Evolutionary conservation across 164 flowering plant genomes (phyloP).

Genomic region (Vitis labrusca): DNA sequence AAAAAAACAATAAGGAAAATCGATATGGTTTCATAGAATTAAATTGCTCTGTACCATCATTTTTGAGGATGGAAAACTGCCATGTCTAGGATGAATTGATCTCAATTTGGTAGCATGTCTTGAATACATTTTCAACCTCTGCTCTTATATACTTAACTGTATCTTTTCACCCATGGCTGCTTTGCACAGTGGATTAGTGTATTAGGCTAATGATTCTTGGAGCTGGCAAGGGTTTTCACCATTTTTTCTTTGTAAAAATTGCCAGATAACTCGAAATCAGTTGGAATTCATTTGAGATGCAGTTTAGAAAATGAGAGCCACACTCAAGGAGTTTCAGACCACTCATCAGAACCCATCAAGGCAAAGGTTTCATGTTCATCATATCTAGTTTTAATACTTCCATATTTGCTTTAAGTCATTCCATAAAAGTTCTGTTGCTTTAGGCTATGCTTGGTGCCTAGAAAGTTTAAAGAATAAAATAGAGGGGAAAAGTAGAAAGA

Average conservation of each 20-base stretch:
- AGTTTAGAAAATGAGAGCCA: constrained; percentile 46
- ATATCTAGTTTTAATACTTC: neutral
- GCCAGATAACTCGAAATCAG: constrained; percentile 35
- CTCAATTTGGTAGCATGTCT: too few species aligned
- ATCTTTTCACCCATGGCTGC: neutral
- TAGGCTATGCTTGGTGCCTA: too few species aligned
- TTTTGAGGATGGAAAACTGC: too few species aligned
- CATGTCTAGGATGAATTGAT: too few species aligned
- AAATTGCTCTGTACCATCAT: too few species aligned
- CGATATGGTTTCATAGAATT: too few species aligned
- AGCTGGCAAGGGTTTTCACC: neutral
- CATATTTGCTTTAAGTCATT: neutral
- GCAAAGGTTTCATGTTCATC: constrained; percentile 20
- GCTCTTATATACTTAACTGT: too few species aligned
- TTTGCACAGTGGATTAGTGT: neutral
- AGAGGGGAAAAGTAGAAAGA: too few species aligned
- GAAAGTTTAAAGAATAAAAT: too few species aligned
- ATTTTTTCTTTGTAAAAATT: neutral
- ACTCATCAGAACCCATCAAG: constrained; percentile 27
- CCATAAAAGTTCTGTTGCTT: too few species aligned
- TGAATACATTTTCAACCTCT: too few species aligned
- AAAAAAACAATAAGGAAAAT: too few species aligned
- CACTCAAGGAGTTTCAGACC: constrained; percentile 23
- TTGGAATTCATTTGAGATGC: constrained; percentile 34
- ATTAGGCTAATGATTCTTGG: neutral